phyloP scores from a whole-genome alignment of 305 asterid species.

The Fraxinus dipetala region DNA sequence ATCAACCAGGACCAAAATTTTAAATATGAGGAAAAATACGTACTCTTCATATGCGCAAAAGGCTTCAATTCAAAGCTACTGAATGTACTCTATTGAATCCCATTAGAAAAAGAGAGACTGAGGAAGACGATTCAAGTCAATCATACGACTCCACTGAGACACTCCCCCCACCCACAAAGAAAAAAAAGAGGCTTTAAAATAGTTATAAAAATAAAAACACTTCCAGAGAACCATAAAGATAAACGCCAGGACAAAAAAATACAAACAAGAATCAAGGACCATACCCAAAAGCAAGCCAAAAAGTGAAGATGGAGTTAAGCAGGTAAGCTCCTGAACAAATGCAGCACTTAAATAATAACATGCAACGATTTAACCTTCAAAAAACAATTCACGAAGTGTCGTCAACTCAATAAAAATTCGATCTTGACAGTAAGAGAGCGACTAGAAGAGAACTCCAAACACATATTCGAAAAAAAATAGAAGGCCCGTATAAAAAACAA shows the following conservation, averaged over 20 bases:
- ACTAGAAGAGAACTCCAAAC: not conserved
- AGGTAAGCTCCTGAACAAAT: not conserved
- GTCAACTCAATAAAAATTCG: not conserved
- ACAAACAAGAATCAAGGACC: slow-evolving; percentile 19
- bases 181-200: not conserved
- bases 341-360: not conserved
- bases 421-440: not conserved
- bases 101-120: not conserved
- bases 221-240: not conserved
- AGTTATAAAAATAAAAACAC: not conserved
- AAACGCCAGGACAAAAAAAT: not conserved
- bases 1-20: not conserved
- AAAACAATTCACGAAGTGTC: not conserved
- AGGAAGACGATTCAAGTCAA: not conserved
- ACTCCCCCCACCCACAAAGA: no score
- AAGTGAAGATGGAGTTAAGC: not conserved
- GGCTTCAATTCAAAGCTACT: not conserved
- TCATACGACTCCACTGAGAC: not conserved
- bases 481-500: not conserved
- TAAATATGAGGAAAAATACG: not conserved
- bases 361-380: not conserved
- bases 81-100: not conserved
- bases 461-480: not conserved
- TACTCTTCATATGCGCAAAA: not conserved
- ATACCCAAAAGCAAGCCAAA: not conserved